Base-by-base conservation (phyloP, 805 yeast genomes). In the Jamesozyma gamospora region DNA sequence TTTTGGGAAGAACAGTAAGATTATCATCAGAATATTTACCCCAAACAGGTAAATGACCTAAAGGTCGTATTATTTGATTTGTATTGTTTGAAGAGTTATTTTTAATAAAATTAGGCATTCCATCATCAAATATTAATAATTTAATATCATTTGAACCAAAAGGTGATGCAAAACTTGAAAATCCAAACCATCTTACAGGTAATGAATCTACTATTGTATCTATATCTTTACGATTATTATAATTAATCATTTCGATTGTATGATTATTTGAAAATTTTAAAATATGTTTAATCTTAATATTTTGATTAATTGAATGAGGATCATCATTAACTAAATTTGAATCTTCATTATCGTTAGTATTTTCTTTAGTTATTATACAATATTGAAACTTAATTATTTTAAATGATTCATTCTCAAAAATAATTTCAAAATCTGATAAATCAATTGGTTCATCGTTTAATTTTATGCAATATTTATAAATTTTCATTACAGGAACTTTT, bases 151-250 rank as follows among this genome's bases (percentile, higher is more conserved):
- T 56, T 3, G 66, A 52, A 1, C 67, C 66, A 36, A 57, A 56
- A 1, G 58, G 55, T 0, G 67, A 55, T 2, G 63, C 52, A 36
- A 61, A 50, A 4, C 62, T 58, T 1, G 69, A 58, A 4, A 65
- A 59, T 1, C 71, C 71, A 15, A 55, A 48, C 71, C 71, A 66
- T 43, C 67, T 53, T 16, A 65, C 41, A 37, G 59, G 59, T n/a
- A 65, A 45, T 2, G 46, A 55, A 35, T 50, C 53, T 18, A 52
- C 42, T 7, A 38, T 35, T 3, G 64, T 53, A 43, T 66, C 70
- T 1, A 62, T 54, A 39, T 56, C 56, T 14, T 62, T 54, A 13
- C 60, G 51, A 19, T 49, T 49, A 7, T 56, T 48, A 32, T 54
- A 52, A 19, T 58, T 55, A n/a, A 55, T 48, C 62, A 66, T 53